Evolutionary conservation across 2,329 filamentous ascomycete species (phyloP).

Genomic region (Fusarium sp.): DNA sequence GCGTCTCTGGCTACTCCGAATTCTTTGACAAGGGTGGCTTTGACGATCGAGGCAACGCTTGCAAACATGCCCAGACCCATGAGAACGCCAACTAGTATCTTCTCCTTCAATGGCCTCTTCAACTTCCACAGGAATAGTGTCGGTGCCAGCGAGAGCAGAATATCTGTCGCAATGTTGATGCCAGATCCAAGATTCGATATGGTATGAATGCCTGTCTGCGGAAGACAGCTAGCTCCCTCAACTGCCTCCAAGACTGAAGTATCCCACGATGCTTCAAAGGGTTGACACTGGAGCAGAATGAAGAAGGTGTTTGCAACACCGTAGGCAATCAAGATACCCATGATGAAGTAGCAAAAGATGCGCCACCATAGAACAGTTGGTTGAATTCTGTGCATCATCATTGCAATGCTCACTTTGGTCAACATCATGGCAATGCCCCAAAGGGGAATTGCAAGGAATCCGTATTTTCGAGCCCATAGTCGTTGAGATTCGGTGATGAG

Average conservation of each 20-base stretch:
- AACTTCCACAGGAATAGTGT: slow-evolving; percentile 14
- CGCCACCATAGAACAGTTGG: slow-evolving; percentile 4
- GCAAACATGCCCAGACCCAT: slow-evolving; percentile 19
- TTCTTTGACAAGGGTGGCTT: slow-evolving; percentile 20
- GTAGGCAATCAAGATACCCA: neutral
- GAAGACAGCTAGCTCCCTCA: slow-evolving; percentile 10
- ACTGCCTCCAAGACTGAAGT: neutral
- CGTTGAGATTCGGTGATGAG: slow-evolving; percentile 1
- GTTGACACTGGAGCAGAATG: slow-evolving; percentile 7
- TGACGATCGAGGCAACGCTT: slow-evolving; percentile 9
- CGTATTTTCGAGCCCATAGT: neutral
- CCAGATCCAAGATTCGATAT: slow-evolving; percentile 8
- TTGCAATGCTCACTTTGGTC: slow-evolving; percentile 22
- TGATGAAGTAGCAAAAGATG: slow-evolving; percentile 12
- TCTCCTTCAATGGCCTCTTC: slow-evolving; percentile 3
- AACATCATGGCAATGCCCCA: slow-evolving; percentile 27
- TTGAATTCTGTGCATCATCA: slow-evolving; percentile 24
- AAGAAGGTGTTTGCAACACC: slow-evolving; percentile 16
- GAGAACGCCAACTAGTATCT: slow-evolving; percentile 7
- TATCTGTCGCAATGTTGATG: slow-evolving; percentile 6
- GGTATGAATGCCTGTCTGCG: slow-evolving; percentile 4
- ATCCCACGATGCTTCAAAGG: slow-evolving; percentile 13
- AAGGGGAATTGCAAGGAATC: slow-evolving; percentile 1
- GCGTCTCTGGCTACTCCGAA: slow-evolving; percentile 4
- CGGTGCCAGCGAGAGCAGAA: slow-evolving; percentile 3